These are phyloP conservation scores for Dujonia santamariae DNA, from an alignment of 1,139 yeast genomes.

Conservation along the genomic window DNA sequence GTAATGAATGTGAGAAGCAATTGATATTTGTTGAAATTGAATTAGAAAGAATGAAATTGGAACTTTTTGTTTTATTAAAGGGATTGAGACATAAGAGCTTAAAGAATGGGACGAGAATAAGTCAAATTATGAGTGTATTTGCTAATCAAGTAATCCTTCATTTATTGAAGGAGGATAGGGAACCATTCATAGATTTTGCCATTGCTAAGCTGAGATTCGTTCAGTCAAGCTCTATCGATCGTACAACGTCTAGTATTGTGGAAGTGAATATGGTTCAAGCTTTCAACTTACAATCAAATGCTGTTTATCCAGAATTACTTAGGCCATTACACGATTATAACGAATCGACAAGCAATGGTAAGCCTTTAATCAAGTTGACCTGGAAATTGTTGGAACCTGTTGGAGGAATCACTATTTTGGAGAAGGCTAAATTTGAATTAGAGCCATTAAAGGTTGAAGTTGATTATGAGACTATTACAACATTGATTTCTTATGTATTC, in stretches of 20 bases:
- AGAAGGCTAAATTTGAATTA: conserved; percentile 46
- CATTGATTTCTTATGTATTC: conserved; percentile 61
- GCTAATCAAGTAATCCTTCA: conserved; percentile 73
- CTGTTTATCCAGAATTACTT: conserved; percentile 69
- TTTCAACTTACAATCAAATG: conserved; percentile 58
- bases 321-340: conserved; percentile 41
- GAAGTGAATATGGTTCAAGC: conserved; percentile 66
- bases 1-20: conserved; percentile 23
- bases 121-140: conserved; percentile 36
- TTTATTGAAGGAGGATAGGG: conserved; percentile 55
- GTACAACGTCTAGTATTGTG: conserved; percentile 60
- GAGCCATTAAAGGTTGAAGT: conserved; percentile 72
- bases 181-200: conserved; percentile 72
- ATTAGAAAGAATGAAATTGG: conserved; percentile 52
- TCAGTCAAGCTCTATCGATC: conserved; percentile 52
- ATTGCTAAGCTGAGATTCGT: conserved; percentile 62
- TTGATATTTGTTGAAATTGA: conserved; percentile 52
- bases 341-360: conserved; percentile 7
- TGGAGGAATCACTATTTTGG: conserved; percentile 75
- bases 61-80: conserved; percentile 62
- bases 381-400: conserved; percentile 81
- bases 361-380: conserved; percentile 50
- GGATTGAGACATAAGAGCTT: conserved; percentile 54
- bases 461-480: conserved; percentile 65
- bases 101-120: conserved; percentile 1